Conservation (phyloP, 352 stramenopile species). For the Phytopythium kandeliae region DNA sequence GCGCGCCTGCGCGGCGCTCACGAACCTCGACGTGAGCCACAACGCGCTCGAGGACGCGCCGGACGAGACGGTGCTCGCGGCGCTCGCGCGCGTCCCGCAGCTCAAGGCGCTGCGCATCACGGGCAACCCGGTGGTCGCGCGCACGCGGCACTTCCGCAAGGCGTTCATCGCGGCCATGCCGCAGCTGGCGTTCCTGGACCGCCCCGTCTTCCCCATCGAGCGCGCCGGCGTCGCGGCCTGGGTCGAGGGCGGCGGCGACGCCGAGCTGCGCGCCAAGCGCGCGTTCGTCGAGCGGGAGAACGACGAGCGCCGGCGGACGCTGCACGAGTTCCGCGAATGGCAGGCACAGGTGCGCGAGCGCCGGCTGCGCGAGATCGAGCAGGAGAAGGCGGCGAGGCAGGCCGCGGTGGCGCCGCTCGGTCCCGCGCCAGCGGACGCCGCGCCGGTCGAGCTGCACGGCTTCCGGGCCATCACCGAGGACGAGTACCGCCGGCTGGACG, state of each 20-base stretch:
- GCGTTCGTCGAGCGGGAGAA: conserved; percentile 77
- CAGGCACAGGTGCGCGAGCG: conserved; percentile 63
- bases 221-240: conserved; percentile 79
- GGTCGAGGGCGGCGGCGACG: conserved; percentile 82
- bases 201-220: conserved; percentile 93
- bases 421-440: not conserved
- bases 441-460: conserved; percentile 29
- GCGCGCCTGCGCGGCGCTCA: conserved; percentile 54
- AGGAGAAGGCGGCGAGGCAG: conserved; percentile 33
- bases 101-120: conserved; percentile 75
- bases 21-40: conserved; percentile 90
- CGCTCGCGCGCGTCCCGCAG: conserved; percentile 78
- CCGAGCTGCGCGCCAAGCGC: conserved; percentile 73
- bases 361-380: conserved; percentile 47
- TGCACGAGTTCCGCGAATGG: conserved; percentile 81
- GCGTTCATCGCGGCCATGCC: conserved; percentile 84
- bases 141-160: conserved; percentile 93
- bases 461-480: conserved; percentile 64
- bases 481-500: conserved; percentile 44
- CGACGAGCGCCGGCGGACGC: conserved; percentile 47
- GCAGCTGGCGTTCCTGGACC: conserved; percentile 90
- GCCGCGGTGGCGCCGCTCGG: conserved; percentile 16
- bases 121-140: conserved; percentile 90
- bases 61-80: conserved; percentile 40
- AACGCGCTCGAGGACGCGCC: conserved; percentile 84